Percentiles rank a stretch among this genome's conserved stretches.
Conservation (phyloP, 371 early-diverging fungal species). For the Rhizopus sp. region DNA sequence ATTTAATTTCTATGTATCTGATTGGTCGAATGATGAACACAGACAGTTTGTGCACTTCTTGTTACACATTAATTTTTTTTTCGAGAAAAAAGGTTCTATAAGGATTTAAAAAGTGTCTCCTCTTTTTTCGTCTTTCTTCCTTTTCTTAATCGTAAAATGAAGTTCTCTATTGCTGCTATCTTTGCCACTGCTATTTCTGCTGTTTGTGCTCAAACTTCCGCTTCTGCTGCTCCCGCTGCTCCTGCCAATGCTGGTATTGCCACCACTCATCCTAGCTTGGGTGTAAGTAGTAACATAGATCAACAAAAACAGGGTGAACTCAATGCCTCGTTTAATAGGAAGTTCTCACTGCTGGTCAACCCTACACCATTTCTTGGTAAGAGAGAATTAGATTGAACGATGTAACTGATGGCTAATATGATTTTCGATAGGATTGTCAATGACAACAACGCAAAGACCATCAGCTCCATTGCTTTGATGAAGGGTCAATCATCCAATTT, state of each 20-base stretch:
- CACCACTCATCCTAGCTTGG: constrained; percentile 26
- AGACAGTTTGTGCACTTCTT: too few species aligned
- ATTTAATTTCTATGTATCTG: too few species aligned
- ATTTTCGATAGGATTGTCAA: constrained; percentile 26
- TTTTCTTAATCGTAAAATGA: constrained; percentile 7
- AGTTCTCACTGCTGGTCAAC: constrained; percentile 33
- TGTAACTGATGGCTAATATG: not conserved
- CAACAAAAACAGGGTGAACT: not conserved
- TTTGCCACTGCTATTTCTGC: constrained; percentile 17
- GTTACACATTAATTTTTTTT: not conserved
- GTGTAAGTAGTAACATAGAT: constrained; percentile 27
- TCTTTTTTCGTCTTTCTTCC: constrained; percentile 1
- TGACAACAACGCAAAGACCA: constrained; percentile 12
- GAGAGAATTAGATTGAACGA: not conserved
- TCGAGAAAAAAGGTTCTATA: not conserved
- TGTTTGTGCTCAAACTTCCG: constrained; percentile 13
- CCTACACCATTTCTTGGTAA: constrained; percentile 38
- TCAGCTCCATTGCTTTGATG: constrained; percentile 33
- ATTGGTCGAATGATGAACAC: too few species aligned
- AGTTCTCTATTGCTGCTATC: constrained; percentile 10
- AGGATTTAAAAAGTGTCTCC: not conserved
- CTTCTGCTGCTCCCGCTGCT: constrained; percentile 14
- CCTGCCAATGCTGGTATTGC: constrained; percentile 28
- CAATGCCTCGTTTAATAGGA: constrained; percentile 18
- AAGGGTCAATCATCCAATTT: constrained; percentile 33